phyloP scores from a whole-genome alignment of 345 rosid species.

The Trapa bicornis region DNA sequence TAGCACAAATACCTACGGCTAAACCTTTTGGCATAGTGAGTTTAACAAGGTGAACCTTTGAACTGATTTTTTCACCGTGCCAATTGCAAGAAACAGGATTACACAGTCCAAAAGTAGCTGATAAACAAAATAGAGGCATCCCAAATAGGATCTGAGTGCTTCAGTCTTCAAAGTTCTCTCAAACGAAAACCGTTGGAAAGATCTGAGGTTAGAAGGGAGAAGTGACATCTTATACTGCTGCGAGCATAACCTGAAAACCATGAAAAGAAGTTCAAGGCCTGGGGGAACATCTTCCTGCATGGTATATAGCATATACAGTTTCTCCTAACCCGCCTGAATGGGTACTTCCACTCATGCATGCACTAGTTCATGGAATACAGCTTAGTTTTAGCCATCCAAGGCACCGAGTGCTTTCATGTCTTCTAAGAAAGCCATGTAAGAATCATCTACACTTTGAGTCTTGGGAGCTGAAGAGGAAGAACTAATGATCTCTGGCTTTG shows the following conservation, averaged over 20 bases:
- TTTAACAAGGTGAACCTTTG: no score
- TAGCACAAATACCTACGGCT: background rate
- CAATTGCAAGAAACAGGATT: background rate
- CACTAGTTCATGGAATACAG: background rate
- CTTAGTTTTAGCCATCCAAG: constrained; percentile 45
- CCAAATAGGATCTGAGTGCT: background rate
- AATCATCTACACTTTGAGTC: constrained; percentile 72
- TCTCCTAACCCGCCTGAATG: background rate
- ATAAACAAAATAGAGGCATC: background rate
- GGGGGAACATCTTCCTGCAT: background rate
- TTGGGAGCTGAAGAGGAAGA: constrained; percentile 39
- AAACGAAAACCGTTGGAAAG: background rate
- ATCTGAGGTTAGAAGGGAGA: background rate
- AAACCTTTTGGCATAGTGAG: no score
- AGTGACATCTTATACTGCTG: background rate
- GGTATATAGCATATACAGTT: background rate
- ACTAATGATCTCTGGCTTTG: constrained; percentile 35
- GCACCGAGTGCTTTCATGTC: constrained; percentile 99
- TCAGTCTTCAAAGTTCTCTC: background rate
- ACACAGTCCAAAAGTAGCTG: background rate
- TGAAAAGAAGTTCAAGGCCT: background rate
- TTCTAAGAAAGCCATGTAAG: constrained; percentile 74
- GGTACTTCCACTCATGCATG: background rate
- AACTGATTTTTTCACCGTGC: no score
- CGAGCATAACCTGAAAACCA: background rate